Conservation (phyloP, 805 yeast genomes). For the Schwanniomyces vanrijiae region DNA sequence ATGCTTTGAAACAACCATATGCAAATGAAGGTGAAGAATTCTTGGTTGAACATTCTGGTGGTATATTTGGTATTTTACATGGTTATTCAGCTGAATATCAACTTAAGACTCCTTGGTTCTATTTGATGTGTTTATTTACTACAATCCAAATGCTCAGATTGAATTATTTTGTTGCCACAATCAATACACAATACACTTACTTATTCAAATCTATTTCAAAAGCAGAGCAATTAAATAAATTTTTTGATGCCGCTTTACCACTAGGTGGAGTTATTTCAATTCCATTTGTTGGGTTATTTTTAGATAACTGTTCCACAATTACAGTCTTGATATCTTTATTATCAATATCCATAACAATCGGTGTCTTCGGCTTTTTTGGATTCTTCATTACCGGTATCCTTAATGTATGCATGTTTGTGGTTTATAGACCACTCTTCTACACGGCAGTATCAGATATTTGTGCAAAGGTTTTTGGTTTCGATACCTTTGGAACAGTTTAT, state of each 20-base stretch:
- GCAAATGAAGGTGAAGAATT: slow-evolving; percentile 49
- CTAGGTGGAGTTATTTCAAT: slow-evolving; percentile 55
- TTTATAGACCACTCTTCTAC: slow-evolving; percentile 57
- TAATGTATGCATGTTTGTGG: slow-evolving; percentile 49
- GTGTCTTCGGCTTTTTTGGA: slow-evolving; percentile 48
- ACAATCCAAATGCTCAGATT: slow-evolving; percentile 57
- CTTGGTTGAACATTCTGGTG: slow-evolving; percentile 37
- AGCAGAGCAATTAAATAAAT: slow-evolving; percentile 43
- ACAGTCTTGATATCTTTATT: slow-evolving; percentile 42
- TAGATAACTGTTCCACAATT: slow-evolving; percentile 50
- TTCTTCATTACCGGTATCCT: slow-evolving; percentile 41
- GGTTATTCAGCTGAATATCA: slow-evolving; percentile 51
- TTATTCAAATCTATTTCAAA: slow-evolving; percentile 36
- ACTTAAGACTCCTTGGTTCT: slow-evolving; percentile 53
- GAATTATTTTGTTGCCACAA: slow-evolving; percentile 59
- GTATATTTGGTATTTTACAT: slow-evolving; percentile 55
- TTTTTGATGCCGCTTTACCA: slow-evolving; percentile 56
- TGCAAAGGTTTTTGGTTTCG: slow-evolving; percentile 64
- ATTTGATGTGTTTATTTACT: slow-evolving; percentile 48
- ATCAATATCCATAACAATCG: slow-evolving; percentile 43
- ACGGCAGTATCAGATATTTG: slow-evolving; percentile 58
- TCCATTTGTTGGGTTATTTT: slow-evolving; percentile 53
- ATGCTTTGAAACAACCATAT: slow-evolving; percentile 54
- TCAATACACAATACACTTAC: slow-evolving; percentile 53
- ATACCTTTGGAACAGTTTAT: slow-evolving; percentile 59